Evolutionary conservation across 352 stramenopile genomes (phyloP), one percentile per base, ranked within the genome.

Genomic region (Globisporangium cederbergense): DNA sequence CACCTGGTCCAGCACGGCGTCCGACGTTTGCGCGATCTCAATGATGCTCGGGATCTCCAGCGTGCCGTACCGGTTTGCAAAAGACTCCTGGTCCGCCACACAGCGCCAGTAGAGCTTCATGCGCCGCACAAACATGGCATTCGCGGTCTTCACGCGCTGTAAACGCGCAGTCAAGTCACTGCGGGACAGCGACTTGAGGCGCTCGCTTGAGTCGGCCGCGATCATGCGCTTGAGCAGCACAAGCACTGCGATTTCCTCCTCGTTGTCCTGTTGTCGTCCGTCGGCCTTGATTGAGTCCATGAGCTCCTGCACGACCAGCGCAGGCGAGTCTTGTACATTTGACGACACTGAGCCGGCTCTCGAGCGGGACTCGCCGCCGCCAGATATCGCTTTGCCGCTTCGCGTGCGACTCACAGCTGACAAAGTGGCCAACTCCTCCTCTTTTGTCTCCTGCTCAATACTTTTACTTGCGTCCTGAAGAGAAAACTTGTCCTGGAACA

Each of bases 21-120:
- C 75, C 18, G 80, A 78, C 43, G 71, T 81, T 34, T 60, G 53
- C 14, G 85, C 82, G 18, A 95, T 76, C 30, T 93, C 81, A 3
- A 42, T 20, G 16, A 93, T 64, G 11, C 63, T 77, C 7, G 86
- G 86, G 22, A 83, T 79, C 51, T 76, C 53, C 53, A 85, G 67
- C 20, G 58, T 34, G 11, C 47, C 66, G 7, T 61, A 60, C 7
- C 45, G 69, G 1, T 25, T 43, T 9, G 52, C 62, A n/a, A 57
- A 66, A 34, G 45, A 16, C 28, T 83, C 69, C 2, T 87, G 58
- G 51, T 77, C 62, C 1, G 72, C 56, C 9, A 94, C 59, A 51
- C 87, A 96, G 4, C 83, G 74, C 81, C 84, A 94, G 45, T 89
- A 93, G 3, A 96, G 74, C 62, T 93, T 90, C 87, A 95, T 96